Base-by-base conservation (phyloP, 1,139 yeast genomes). In the Suhomyces panamericanus region DNA sequence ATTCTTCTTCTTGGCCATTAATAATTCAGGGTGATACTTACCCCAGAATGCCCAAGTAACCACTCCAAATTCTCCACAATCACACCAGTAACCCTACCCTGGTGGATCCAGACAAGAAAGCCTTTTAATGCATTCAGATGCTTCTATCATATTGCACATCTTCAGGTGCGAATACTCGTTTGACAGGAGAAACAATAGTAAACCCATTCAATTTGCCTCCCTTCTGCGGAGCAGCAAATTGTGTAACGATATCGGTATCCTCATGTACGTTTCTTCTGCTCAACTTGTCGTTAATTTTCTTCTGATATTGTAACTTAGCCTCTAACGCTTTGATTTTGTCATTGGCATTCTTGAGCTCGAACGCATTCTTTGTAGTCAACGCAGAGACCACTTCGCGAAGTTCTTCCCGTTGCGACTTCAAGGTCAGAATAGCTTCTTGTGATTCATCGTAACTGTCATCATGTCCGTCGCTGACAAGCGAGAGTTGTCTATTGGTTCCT, bases 321-420 rank as follows among this genome's bases (percentile, higher is more conserved):
- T 78, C 81, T 42, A 78, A 55, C 10, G 55, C 51, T 51, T 62
- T 67, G 38, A 75, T 63, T 49, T 74, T 74, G n/a, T 78, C 83
- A 16, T 65, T 63, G 15, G 76, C 73, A 43, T 60, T 47, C 47
- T 66, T 70, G 47, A 67, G 49, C 49, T 74, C 79, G 31, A 63
- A 64, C 32, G 58, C 60, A 42, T 72, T 75, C 34, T 64, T 64
- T 4, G 64, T 50, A 12, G 72, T 68, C 44, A 75, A 57, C 49
- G 69, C 66, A 35, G 68, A 60, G 26, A 74, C 66, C 27, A 80
- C 83, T 42, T 80, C 85, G 26, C 87, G 67, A 40, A 83, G 67
- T 43, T 79, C 85, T 47, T 81, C 84, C 36, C 85, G 61, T 60
- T 83, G 88, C 15, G 62, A 61, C 49, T 73, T 77, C 48, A 80